Evolutionary conservation across 2,329 filamentous ascomycete species (phyloP).

Genomic region (Pseudogymnoascus sp.): DNA sequence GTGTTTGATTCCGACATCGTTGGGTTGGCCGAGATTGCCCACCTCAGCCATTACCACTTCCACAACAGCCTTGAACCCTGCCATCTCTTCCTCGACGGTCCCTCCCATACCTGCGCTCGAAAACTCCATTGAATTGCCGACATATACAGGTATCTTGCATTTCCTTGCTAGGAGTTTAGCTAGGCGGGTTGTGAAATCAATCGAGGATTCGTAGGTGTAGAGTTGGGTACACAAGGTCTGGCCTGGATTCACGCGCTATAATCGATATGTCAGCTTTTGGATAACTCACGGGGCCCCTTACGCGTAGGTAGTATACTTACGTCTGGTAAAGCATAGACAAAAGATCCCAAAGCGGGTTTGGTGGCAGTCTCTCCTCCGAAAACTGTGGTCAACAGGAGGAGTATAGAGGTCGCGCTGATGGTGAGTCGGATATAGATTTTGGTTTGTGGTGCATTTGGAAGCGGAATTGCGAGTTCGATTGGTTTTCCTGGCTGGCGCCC

Average conservation of each 20-base stretch:
- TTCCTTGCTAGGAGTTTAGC: constrained; percentile 76
- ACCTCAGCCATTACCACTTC: constrained; percentile 57
- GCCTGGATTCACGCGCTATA: constrained; percentile 34
- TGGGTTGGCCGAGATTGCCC: constrained; percentile 16
- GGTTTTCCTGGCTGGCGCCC: constrained; percentile 13
- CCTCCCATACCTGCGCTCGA: constrained; percentile 67
- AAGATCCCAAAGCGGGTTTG: constrained; percentile 65
- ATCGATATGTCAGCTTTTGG: constrained; percentile 14
- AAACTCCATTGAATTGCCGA: constrained; percentile 80
- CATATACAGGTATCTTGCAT: constrained; percentile 71
- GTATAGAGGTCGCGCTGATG: constrained; percentile 48
- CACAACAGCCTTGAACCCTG: constrained; percentile 69
- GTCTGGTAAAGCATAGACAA: constrained; percentile 89
- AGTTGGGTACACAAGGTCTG: constrained; percentile 72
- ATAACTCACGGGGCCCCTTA: neutral
- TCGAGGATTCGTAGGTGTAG: constrained; percentile 64
- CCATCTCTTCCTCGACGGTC: constrained; percentile 89
- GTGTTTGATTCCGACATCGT: neutral
- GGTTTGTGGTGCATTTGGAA: constrained; percentile 54
- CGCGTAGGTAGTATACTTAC: constrained; percentile 42
- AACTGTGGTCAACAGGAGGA: constrained; percentile 56
- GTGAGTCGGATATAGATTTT: constrained; percentile 55
- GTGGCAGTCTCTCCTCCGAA: constrained; percentile 44
- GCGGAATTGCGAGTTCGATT: constrained; percentile 48
- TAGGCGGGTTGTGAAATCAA: constrained; percentile 81